Base-by-base conservation (phyloP, 176 grass and related monocot species). In the Carex pumila region DNA sequence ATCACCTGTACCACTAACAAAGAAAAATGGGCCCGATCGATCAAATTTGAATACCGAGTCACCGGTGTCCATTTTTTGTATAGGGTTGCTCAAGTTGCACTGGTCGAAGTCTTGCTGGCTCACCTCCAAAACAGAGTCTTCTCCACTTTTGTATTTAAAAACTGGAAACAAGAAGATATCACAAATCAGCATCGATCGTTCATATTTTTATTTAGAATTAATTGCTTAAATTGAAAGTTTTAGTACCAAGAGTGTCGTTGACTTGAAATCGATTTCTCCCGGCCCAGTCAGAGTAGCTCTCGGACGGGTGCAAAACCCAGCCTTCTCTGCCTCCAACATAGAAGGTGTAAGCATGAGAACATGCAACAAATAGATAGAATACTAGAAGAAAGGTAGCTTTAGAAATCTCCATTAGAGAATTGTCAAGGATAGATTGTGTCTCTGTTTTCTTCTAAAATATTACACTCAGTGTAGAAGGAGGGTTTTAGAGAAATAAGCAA, bases 231-330 rank as follows among this genome's bases (percentile, higher is more conserved):
- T 61, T 81, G 3, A 81, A 39, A 21, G 8, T 2, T 57, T 57
- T 0, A 2, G n/a, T 87, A 91, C 88, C 90, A 2, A 94, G 67
- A 13, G 86, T 90, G 70, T 94, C 90, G 37, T 85, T 80, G 15
- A 90, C 63, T 71, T 75, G 84, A 71, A 91, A 90, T 3, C 69
- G 79, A 50, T 88, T 88, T 58, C 87, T 80, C 3, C 18, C 14
- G 5, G 87, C 59, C 89, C 92, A 94, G 13, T 57, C 67, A 21
- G n/a, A 57, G 61, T 91, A 91, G 32, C 61, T 88, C 66, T 88
- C 90, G 0, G 84, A 70, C 3, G 88, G 84, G 21, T 87, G 85
- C 9, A 57, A 30, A 50, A 85, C 81, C 88, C 88, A 94, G 1
- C 88, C 84, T 14, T 87, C 86, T 43, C 71, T 76, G 70, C 88